Base-by-base conservation (phyloP, 1,284 basidiomycete genomes). In the Acaromyces ingoldii region DNA sequence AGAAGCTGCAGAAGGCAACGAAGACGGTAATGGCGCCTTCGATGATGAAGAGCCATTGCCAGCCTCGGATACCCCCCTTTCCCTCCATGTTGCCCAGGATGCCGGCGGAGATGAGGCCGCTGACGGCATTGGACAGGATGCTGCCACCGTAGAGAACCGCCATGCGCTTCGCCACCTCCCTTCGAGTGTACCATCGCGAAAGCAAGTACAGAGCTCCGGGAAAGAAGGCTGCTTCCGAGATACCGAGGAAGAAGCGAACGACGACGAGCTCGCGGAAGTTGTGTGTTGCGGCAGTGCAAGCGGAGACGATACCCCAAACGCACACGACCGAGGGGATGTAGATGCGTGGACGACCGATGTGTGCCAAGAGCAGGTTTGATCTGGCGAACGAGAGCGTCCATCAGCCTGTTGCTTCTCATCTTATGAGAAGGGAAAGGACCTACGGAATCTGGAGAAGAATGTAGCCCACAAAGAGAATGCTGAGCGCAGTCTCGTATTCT, bases 21-120 rank as follows among this genome's bases (percentile, higher is more conserved):
- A 54, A 51, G 1, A 61, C 58, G 4, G 63, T 66, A 37, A 62
- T 56, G 17, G 49, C 1, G 0, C 59, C 67, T 36, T 65, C 57
- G 48, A 70, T 53, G 33, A 72, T 66, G 47, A 72, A 72, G 4
- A 72, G 47, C 70, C 70, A 72, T 15, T 51, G 38, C 67, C 69
- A 72, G 4, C 44, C 42, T 33, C 42, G 42, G 36, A 51, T 30
- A 1, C 51, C 51, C 13, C 21, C 34, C 19, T 15, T 19, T 9
- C 53, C 51, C 22, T 55, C 49, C 40, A 57, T 11, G 34, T 41
- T 30, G 10, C 25, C 51, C 2, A 57, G 38, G 17, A 54, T 49
- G 11, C 31, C 51, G 11, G 55, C 55, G 21, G 37, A 34, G 43
- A 57, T 57, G 17, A 57, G 42, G 5, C 55, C 55, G 3, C 33